Evolutionary conservation across 2,329 filamentous ascomycete genomes (phyloP), one percentile per base, ranked within the genome.

Genomic region (Pyrenochaeta sp.): DNA sequence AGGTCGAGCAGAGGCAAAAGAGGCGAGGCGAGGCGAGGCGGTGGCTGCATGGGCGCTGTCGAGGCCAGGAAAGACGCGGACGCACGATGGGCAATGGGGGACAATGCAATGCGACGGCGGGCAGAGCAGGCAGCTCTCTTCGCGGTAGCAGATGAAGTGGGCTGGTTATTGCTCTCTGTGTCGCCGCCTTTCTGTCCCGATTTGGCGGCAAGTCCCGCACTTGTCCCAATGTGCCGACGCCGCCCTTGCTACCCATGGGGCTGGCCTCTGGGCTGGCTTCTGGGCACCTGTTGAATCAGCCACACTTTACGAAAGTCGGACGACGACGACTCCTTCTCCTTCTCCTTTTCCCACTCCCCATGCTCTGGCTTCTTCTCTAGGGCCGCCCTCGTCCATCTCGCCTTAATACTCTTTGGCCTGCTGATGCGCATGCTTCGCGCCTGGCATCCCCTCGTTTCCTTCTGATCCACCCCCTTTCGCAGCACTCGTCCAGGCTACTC

Each of bases 1-100:
- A 65, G 62, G 65, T 62, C 58, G 45, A 50, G 56, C 42, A 4
- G 21, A 23, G 18, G 39, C 47, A 33, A 44, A 49, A 40, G 49
- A 33, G 50, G 36, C 53, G n/a, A 58, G 17, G 36, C 53, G n/a
- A 58, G 17, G 45, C 17, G 51, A 45, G 52, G 52, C 49, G 44
- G 58, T 44, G 46, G 53, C 37, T 46, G 49, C 47, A 56, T 55
- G 31, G 33, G 29, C 54, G 31, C 44, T 44, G 27, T 39, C n/a
- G 36, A 39, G 36, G 18, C 18, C 21, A 17, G 14, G 27, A 37
- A 31, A 21, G 31, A 18, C 9, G 14, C 31, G 33, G 21, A n/a
- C 35, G 31, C 29, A 36, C 37, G 10, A 14, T n/a, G 20, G 39
- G 18, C 32, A 9, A 42, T 27, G 23, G 20, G 37, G 36, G 9